Percentiles rank a stretch among this genome's conserved stretches.
Evolutionary conservation across 352 stramenopile genomes (phyloP).

Genomic region (Phytophthora uliginosa): DNA sequence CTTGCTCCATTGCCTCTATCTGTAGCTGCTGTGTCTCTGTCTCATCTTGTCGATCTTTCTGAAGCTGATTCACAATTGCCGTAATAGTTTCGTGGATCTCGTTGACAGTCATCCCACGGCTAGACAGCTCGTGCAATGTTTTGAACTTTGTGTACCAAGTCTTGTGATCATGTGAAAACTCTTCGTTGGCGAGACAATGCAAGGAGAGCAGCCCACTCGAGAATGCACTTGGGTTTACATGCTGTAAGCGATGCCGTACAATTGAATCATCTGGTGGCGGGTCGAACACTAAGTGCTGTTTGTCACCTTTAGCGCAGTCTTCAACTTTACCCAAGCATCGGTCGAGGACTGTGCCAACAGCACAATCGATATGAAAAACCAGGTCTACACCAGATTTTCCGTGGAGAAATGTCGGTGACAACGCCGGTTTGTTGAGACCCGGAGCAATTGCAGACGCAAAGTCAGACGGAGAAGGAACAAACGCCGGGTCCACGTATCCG

Average conservation of each 20-base stretch:
- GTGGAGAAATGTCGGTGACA: constrained; percentile 60
- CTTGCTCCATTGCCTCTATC: constrained; percentile 36
- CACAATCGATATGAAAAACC: constrained; percentile 72
- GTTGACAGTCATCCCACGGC: constrained; percentile 22
- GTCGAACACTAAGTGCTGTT: constrained; percentile 62
- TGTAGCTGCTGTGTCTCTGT: constrained; percentile 29
- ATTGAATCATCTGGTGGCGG: constrained; percentile 60
- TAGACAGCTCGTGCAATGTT: constrained; percentile 45
- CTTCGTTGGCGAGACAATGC: constrained; percentile 47
- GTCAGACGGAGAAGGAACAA: constrained; percentile 58
- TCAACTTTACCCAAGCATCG: constrained; percentile 72
- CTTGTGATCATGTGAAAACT: constrained; percentile 36
- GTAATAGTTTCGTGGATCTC: constrained; percentile 50
- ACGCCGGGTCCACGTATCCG: constrained; percentile 55
- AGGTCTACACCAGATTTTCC: constrained; percentile 80
- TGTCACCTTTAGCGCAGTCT: constrained; percentile 50
- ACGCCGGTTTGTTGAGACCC: constrained; percentile 37
- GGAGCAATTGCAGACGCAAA: constrained; percentile 66
- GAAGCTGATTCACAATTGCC: constrained; percentile 40
- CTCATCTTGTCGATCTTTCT: constrained; percentile 29
- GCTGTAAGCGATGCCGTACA: constrained; percentile 58
- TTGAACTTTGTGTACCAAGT: constrained; percentile 65
- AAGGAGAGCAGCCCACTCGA: constrained; percentile 67
- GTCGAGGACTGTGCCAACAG: constrained; percentile 47
- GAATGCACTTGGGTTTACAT: constrained; percentile 56